Conservation (phyloP, 169 alveolate genomes). For the Plasmodium inui region DNA sequence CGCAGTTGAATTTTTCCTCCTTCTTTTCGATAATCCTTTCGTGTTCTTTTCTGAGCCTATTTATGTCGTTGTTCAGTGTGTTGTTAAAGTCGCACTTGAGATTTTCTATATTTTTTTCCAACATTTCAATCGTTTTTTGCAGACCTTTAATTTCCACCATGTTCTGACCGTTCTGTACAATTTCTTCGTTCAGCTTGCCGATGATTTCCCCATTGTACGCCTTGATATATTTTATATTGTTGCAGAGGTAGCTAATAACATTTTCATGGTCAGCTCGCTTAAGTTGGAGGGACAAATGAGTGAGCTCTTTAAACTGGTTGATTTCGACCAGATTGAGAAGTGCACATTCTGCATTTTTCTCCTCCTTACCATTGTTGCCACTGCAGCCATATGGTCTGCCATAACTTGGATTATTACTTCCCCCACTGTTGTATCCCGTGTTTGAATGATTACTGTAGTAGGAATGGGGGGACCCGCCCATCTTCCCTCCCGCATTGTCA, state of each 20-base stretch:
- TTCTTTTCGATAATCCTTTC: slow-evolving; percentile 19
- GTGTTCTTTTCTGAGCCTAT: slow-evolving; percentile 35
- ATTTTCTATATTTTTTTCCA: slow-evolving; percentile 35
- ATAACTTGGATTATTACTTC: not conserved
- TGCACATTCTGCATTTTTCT: slow-evolving; percentile 10
- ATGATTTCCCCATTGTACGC: slow-evolving; percentile 37
- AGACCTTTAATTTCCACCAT: slow-evolving; percentile 28
- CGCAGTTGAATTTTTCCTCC: slow-evolving; percentile 31
- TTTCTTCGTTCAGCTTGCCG: slow-evolving; percentile 55
- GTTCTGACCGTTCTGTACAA: slow-evolving; percentile 37
- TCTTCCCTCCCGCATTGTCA: not conserved
- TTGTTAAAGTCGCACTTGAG: slow-evolving; percentile 34
- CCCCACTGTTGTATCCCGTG: not conserved
- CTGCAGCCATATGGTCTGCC: not conserved
- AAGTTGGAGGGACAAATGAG: slow-evolving; percentile 51
- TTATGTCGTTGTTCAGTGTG: slow-evolving; percentile 37
- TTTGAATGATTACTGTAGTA: not conserved
- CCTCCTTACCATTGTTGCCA: not conserved
- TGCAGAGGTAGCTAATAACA: slow-evolving; percentile 38
- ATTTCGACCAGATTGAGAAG: slow-evolving; percentile 55
- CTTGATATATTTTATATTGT: slow-evolving; percentile 38
- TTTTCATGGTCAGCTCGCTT: slow-evolving; percentile 34
- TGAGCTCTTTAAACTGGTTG: slow-evolving; percentile 62
- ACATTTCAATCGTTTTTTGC: slow-evolving; percentile 69
- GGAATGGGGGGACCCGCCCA: not conserved